Conservation (phyloP, 805 yeast species). For the Lipomyces starkeyi region DNA sequence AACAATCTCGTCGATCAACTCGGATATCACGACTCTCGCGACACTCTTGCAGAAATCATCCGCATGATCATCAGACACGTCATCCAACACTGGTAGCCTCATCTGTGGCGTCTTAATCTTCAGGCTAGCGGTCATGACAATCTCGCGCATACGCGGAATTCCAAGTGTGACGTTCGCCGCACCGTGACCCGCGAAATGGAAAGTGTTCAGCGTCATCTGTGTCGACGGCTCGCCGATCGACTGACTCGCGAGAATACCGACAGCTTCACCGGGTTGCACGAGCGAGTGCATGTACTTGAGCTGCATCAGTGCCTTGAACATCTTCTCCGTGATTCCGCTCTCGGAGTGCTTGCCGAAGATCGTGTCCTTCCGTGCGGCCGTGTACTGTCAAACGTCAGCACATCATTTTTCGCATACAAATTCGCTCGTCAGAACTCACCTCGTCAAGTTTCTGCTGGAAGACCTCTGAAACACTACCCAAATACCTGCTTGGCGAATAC, state of each 20-base stretch:
- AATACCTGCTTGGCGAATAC: slow-evolving; percentile 84
- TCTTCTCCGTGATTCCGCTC: slow-evolving; percentile 71
- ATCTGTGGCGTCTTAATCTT: slow-evolving; percentile 98
- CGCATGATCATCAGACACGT: slow-evolving; percentile 84
- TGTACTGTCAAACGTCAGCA: slow-evolving; percentile 9
- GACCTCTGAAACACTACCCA: slow-evolving; percentile 91
- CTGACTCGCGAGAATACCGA: slow-evolving; percentile 97
- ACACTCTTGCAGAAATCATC: slow-evolving; percentile 92
- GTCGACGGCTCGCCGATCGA: slow-evolving; percentile 99
- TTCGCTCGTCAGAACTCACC: slow-evolving; percentile 45
- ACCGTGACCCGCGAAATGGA: slow-evolving; percentile 99
- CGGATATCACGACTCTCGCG: slow-evolving; percentile 82
- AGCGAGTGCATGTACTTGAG: slow-evolving; percentile 96
- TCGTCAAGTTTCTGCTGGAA: slow-evolving; percentile 81
- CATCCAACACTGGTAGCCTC: slow-evolving; percentile 84
- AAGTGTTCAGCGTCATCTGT: slow-evolving; percentile 96
- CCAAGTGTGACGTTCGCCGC: slow-evolving; percentile 99
- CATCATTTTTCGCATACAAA: neutral
- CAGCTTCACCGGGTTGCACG: slow-evolving; percentile 96
- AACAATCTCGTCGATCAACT: slow-evolving; percentile 80
- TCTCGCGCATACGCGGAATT: slow-evolving; percentile 99
- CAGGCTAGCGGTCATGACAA: slow-evolving; percentile 98
- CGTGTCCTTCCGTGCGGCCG: slow-evolving; percentile 28
- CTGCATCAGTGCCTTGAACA: slow-evolving; percentile 96
- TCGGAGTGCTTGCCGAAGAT: slow-evolving; percentile 28